Base-by-base conservation (phyloP, 1,284 basidiomycete genomes). In the Coniferiporia sulphurascens region DNA sequence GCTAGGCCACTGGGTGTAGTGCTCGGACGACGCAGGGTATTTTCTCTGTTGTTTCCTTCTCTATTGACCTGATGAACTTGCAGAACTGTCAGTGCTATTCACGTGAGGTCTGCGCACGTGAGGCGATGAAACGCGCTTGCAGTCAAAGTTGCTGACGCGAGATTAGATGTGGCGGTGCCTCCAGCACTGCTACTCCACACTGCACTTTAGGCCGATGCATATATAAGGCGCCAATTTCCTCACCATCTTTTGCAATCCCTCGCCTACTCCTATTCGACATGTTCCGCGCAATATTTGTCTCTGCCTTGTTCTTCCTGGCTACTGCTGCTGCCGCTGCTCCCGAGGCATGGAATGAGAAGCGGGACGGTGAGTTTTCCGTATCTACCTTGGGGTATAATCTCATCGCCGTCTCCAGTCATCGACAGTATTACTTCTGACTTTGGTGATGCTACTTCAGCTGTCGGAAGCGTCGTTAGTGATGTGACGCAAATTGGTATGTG, bases 401-500 rank as follows among this genome's bases (percentile, higher is more conserved):
- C 15, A 12, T 41, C 38, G 9, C 15, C 15, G 4, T 15, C 15
- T 27, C 7, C 19, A 51, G 49, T 51, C 10, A 27, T 51, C 13
- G 22, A 21, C 17, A 62, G 65, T 10, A 52, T 72, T 21, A 71
- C 72, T 8, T 73, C 48, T 45, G 34, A 38, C 53, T 13, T 43
- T n/a, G 63, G 55, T 41, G 68, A 65, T 41, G 68, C 62, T 1
- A 72, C 71, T 1, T 69, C 69, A 3, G 49, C 54, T n/a, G 66
- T 53, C 7, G 64, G n/a, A 34, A 65, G 55, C 21, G 60, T 66
- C 32, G 67, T 56, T 15, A 65, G 64, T 3, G 69, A 71, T 21
- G 66, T 69, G 22, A 72, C 74, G 1, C 72, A 70, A 48, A 62
- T 64, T 12, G 76, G 67, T 19, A 71, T 55, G 12, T 62, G 66